phyloP scores from a whole-genome alignment of 1,139 yeast species.

The Yamadazyma triangularis region DNA sequence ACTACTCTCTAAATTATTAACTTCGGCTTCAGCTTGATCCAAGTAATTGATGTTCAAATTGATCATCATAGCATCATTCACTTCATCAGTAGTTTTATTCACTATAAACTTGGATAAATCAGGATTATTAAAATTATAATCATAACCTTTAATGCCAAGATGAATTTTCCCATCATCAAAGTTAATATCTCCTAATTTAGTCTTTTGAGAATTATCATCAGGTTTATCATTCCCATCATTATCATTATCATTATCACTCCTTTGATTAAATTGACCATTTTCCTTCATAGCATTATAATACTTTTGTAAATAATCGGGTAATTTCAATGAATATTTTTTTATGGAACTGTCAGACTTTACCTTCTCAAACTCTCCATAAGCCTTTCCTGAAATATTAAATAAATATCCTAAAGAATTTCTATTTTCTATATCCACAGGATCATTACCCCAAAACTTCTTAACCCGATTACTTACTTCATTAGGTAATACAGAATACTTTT shows the following conservation, averaged over 20 bases:
- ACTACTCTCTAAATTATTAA: conserved; percentile 42
- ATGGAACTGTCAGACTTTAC: conserved; percentile 2
- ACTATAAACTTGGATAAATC: conserved; percentile 14
- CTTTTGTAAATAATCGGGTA: conserved; percentile 42
- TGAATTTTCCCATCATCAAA: conserved; percentile 22
- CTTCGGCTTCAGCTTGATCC: conserved; percentile 40
- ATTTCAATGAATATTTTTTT: conserved; percentile 18
- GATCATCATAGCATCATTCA: conserved; percentile 31
- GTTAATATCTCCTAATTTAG: conserved; percentile 27
- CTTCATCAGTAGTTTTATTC: conserved; percentile 11
- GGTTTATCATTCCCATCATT: conserved; percentile 2
- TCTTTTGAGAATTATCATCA: conserved; percentile 2
- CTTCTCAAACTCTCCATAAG: conserved; percentile 39
- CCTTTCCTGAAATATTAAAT: conserved; percentile 47
- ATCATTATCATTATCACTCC: conserved; percentile 6
- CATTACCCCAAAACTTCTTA: conserved; percentile 44
- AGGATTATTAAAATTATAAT: conserved; percentile 21
- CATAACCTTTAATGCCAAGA: conserved; percentile 18
- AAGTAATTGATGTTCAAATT: conserved; percentile 21
- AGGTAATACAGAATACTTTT: conserved; percentile 58
- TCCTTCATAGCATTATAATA: conserved; percentile 27
- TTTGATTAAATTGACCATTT: conserved; percentile 12
- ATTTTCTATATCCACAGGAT: conserved; percentile 12
- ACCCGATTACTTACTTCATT: conserved; percentile 48
- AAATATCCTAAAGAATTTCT: conserved; percentile 30